These are phyloP conservation scores for Quercus lobata DNA, from an alignment of 331 rosid genomes.

Conservation along the genomic window DNA sequence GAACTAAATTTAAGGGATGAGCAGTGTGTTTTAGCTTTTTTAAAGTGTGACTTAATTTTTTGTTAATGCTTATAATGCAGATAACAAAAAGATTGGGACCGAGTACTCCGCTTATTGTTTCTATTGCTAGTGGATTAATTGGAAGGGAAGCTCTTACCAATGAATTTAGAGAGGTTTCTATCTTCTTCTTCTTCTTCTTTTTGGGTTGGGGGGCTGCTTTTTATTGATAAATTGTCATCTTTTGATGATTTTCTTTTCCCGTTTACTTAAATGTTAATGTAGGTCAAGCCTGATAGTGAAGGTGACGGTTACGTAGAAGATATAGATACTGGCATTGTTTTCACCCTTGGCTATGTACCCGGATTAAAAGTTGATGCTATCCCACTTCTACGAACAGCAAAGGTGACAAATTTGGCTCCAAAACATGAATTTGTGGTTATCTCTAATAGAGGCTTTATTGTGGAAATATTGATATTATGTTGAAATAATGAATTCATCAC, in stretches of 20 bases:
- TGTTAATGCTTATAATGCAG: slow-evolving; percentile 23
- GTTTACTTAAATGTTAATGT: slow-evolving; percentile 1
- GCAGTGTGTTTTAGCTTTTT: not conserved
- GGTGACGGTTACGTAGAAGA: slow-evolving; percentile 1
- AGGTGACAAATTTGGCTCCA: slow-evolving; percentile 14
- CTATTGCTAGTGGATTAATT: slow-evolving; percentile 38
- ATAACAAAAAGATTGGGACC: slow-evolving; percentile 26
- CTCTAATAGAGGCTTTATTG: not conserved
- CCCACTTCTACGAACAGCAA: slow-evolving; percentile 13
- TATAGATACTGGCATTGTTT: slow-evolving; percentile 23
- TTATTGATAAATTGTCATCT: not conserved
- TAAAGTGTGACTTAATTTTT: slow-evolving; percentile 1
- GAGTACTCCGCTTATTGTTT: slow-evolving; percentile 30
- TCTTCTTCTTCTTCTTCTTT: not conserved
- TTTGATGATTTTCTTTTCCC: not conserved
- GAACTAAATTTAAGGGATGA: no score
- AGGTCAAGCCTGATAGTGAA: slow-evolving; percentile 42
- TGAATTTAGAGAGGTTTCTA: slow-evolving; percentile 50
- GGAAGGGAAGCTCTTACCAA: slow-evolving; percentile 46
- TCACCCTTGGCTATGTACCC: slow-evolving; percentile 39
- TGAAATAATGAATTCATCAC: not conserved
- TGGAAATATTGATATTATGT: not conserved
- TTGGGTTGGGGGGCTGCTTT: not conserved
- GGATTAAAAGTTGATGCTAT: slow-evolving; percentile 38
- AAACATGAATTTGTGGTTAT: not conserved